These are phyloP conservation scores for Pilasporangium apinafurcum DNA, from an alignment of 352 stramenopile genomes.

Conservation along the genomic window DNA sequence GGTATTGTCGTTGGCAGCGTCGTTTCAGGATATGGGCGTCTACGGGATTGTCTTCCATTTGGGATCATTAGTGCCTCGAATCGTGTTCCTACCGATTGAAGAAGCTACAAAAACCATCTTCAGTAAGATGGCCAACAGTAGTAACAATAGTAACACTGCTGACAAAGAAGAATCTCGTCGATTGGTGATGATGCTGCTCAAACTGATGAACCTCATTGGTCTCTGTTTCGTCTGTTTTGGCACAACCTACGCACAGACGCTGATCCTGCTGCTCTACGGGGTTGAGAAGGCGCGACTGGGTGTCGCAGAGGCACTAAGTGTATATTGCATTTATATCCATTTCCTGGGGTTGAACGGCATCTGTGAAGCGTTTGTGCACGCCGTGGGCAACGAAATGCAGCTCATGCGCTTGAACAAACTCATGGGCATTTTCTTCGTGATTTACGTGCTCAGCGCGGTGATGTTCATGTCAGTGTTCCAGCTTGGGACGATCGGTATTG, in stretches of 20 bases:
- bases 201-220: slow-evolving; percentile 78
- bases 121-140: slow-evolving; percentile 75
- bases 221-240: slow-evolving; percentile 85
- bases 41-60: slow-evolving; percentile 96
- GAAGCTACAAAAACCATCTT: slow-evolving; percentile 94
- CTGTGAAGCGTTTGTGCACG: slow-evolving; percentile 95
- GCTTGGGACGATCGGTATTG: slow-evolving; percentile 64
- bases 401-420: slow-evolving; percentile 80
- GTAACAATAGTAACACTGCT: slow-evolving; percentile 8
- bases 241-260: slow-evolving; percentile 68
- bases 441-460: slow-evolving; percentile 57
- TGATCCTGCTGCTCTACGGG: slow-evolving; percentile 79
- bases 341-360: slow-evolving; percentile 95
- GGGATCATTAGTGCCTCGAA: slow-evolving; percentile 91
- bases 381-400: slow-evolving; percentile 55
- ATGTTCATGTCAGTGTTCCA: slow-evolving; percentile 57
- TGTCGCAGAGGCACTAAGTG: slow-evolving; percentile 43
- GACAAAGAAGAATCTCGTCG: slow-evolving; percentile 19
- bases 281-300: slow-evolving; percentile 53
- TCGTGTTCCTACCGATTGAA: slow-evolving; percentile 96
- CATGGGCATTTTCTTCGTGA: slow-evolving; percentile 72
- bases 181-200: slow-evolving; percentile 74
- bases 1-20: slow-evolving; percentile 87
- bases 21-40: slow-evolving; percentile 91
- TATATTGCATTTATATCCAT: slow-evolving; percentile 93